Evolutionary conservation across 352 stramenopile genomes (phyloP), one percentile per base, ranked within the genome.

Genomic region (Pythium monospermum): DNA sequence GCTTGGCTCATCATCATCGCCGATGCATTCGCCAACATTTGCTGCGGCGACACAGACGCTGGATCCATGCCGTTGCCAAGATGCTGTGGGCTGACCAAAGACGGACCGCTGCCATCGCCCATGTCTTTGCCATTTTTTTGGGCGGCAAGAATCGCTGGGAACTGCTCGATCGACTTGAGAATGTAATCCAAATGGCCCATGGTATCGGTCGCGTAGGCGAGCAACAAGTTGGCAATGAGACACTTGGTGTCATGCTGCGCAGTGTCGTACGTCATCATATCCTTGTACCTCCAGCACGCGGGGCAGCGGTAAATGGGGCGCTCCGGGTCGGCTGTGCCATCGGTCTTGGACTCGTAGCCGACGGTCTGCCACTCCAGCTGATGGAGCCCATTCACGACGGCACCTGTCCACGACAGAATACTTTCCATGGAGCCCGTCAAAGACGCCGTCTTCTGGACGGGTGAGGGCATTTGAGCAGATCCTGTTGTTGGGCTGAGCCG

Each of bases 191-290:
- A 61, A 32, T 90, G 76, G 3, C 73, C 65, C 61, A 88, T 84
- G 0, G 82, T 92, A 36, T 89, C 76, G 7, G 82, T 90, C 18
- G 77, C 77, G 52, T 92, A 92, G 21, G 74, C 84, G 26, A 92
- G 67, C 44, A 92, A 49, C 13, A 92, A 56, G 57, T 92, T 92
- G 7, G 82, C 82, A 30, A 93, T 91, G 41, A 91, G 38, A 32
- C 82, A 93, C 67, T 91, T 91, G 21, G 71, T 80, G 46, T 93
- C 82, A 59, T 93, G 82, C 32, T 91, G 77, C 6, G 81, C 78
- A 18, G 75, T 85, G 19, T 93, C 79, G 46, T 86, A 90, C 12
- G 82, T 91, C 75, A 93, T 87, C 39, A 83, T 69, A 44, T 89
- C 77, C 52, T 93, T 91, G 70, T 91, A 90, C 36, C 79, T 66